Evolutionary conservation across 164 flowering plant genomes (phyloP).

Genomic region (Magnolia kwangsiensis): DNA sequence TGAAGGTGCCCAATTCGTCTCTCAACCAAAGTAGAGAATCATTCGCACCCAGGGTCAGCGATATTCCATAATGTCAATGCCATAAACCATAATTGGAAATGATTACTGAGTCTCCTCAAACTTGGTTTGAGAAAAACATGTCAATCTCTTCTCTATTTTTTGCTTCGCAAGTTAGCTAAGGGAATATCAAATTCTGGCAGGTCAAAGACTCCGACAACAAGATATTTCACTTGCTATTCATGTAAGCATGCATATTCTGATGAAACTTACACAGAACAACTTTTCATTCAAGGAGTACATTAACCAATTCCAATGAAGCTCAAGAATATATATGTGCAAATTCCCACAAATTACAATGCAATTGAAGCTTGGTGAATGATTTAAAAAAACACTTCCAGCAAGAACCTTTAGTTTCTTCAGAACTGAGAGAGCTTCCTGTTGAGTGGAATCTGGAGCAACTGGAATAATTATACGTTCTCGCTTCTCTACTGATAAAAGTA

Average conservation of each 20-base stretch:
- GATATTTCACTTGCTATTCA: not conserved
- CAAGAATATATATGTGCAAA: not conserved
- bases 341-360: too few species aligned
- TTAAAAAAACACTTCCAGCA: conserved; percentile 3
- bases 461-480: conserved; percentile 41
- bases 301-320: not conserved
- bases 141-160: not conserved
- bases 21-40: too few species aligned
- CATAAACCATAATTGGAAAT: too few species aligned
- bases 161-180: not conserved
- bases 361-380: not conserved
- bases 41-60: too few species aligned
- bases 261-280: not conserved
- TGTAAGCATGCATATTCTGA: not conserved
- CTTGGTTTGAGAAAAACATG: too few species aligned
- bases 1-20: too few species aligned
- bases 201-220: not conserved
- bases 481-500: conserved; percentile 20
- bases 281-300: too few species aligned
- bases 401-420: conserved; percentile 82
- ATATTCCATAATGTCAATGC: too few species aligned
- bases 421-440: conserved; percentile 61
- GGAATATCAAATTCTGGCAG: not conserved
- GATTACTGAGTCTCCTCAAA: too few species aligned
- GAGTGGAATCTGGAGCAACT: conserved; percentile 61